Base-by-base conservation (phyloP, 2,329 filamentous ascomycete species). In the Colletotrichum tamarilloi region DNA sequence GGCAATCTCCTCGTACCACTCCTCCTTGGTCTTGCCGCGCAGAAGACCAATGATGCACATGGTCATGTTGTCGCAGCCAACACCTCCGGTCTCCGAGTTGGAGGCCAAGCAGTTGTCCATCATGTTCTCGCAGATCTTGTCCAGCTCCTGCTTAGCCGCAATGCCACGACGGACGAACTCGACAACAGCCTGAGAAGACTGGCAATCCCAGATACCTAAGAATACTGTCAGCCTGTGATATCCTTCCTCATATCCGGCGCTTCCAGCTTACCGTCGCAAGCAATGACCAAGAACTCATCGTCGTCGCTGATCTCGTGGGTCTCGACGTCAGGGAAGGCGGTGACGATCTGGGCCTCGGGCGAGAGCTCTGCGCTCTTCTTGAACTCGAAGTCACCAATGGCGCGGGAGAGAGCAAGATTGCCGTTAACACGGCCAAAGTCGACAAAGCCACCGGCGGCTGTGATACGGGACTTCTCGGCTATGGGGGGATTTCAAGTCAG, bases 1-100 rank as follows among this genome's bases (percentile, higher is more conserved):
- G 80, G 93, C 95, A 83, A 99, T 93, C 87, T 95, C 93, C 80
- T 98, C 94, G 84, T 99, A 99, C 97, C 97, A 99, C 86, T 98
- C 93, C 81, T 98, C 95, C 90, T 97, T 97, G 78, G 92, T 94
- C 88, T 94, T 95, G 83, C 96, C 97, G 80, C 94, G 91, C 77
- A 99, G 90, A 81, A 99, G 91, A 77, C 93, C 97, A 80, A 99
- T 87, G 77, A 99, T 90, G 78, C 93, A 87, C 93, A 99, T 98
- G 77, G 97, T 99, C 97, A 99, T 99, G 88, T 99, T 99, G 87
- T 99, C 97, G 84, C 97, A 99, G 75, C 97, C 97, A 75, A 99
- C 96, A 76, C 97, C 97, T 68, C 97, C 97, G 38, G 96, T 98
- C 85, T 99, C 97, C 77, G 95, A 98, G 89, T 97, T 98, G 74